Percentiles rank a stretch among this genome's conserved stretches.
Conservation (phyloP, 2,329 filamentous ascomycete genomes). For the Fusarium gaditjirri region DNA sequence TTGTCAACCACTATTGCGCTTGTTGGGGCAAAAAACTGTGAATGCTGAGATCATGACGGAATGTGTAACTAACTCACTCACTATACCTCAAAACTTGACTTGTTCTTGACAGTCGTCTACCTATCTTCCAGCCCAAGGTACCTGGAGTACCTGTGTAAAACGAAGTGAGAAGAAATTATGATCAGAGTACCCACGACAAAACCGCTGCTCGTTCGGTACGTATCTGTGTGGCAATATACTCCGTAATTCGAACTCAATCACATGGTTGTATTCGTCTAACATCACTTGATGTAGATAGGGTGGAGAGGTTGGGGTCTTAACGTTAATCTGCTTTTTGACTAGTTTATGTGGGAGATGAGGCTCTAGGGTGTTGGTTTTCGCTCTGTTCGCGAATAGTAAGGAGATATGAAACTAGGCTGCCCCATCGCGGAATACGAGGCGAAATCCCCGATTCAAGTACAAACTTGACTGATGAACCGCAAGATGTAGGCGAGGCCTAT, state of each 20-base stretch:
- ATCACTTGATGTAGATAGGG: conserved; percentile 42
- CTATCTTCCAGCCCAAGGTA: background rate
- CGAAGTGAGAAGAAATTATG: background rate
- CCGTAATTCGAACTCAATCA: conserved; percentile 30
- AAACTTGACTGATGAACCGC: background rate
- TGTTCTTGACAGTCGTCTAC: background rate
- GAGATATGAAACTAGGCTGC: conserved; percentile 1
- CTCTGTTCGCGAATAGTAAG: conserved; percentile 22
- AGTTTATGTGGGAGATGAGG: conserved; percentile 37
- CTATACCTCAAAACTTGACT: background rate
- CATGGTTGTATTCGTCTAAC: conserved; percentile 43
- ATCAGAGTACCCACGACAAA: background rate
- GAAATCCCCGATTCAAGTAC: background rate
- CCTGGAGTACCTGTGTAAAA: background rate
- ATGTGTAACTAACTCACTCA: background rate
- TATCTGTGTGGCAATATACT: background rate
- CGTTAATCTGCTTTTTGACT: conserved; percentile 37
- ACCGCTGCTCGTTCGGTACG: background rate
- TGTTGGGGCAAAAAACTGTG: background rate
- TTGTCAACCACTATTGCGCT: background rate
- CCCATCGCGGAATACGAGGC: conserved; percentile 28
- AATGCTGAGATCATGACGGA: conserved; percentile 4
- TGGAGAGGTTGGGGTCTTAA: conserved; percentile 26
- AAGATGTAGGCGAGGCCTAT: background rate
- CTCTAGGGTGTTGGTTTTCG: conserved; percentile 20